These are phyloP conservation scores for Nicotiana undulata DNA, from an alignment of 257 asterid species.

Conservation along the genomic window DNA sequence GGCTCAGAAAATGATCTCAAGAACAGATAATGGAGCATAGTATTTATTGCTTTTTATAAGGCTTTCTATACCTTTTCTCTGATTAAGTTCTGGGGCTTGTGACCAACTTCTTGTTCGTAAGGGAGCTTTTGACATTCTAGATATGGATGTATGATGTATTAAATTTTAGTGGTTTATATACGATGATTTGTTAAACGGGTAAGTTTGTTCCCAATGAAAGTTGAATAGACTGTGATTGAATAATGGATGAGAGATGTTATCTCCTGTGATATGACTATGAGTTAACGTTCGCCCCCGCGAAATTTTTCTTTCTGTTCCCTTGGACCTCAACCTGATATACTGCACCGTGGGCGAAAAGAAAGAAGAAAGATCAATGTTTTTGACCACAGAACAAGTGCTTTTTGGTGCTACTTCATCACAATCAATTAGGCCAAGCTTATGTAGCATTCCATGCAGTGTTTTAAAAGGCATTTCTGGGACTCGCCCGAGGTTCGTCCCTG, in stretches of 20 bases:
- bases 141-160: not conserved
- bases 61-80: not conserved
- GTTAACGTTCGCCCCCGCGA: not conserved
- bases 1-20: constrained; percentile 31
- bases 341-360: not conserved
- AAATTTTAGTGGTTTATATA: not conserved
- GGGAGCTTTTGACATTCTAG: not conserved
- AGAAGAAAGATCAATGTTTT: not conserved
- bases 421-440: not conserved
- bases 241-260: not conserved
- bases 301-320: not conserved
- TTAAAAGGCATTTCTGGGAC: too few species aligned
- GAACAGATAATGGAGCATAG: constrained; percentile 26
- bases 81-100: not conserved
- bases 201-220: not conserved
- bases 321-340: not conserved
- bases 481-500: too few species aligned
- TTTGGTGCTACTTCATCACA: not conserved
- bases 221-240: not conserved
- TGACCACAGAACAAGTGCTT: not conserved
- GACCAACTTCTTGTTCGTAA: not conserved
- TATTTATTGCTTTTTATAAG: not conserved
- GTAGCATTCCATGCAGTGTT: too few species aligned
- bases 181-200: not conserved
- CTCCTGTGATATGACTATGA: not conserved